phyloP scores from a whole-genome alignment of 345 rosid species.

The Arabidopsis arenosa region DNA sequence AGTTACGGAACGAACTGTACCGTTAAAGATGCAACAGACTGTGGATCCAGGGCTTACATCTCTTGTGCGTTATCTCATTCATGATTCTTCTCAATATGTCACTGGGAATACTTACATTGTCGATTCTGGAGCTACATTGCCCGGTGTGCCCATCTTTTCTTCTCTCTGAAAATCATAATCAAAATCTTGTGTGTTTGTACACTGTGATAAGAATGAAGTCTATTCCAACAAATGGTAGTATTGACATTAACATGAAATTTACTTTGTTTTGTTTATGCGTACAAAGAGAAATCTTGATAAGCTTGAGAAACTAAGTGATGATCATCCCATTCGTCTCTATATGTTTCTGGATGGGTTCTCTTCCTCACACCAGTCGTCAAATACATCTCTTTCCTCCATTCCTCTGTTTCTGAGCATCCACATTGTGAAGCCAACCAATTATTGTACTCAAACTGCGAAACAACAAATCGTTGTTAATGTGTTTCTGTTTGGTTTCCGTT shows the following conservation, averaged over 20 bases:
- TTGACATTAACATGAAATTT: background rate
- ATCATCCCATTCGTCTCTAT: conserved; percentile 65
- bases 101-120: conserved; percentile 66
- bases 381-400: conserved; percentile 61
- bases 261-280: background rate
- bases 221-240: background rate
- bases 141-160: conserved; percentile 67
- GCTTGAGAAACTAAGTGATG: conserved; percentile 51
- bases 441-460: conserved; percentile 54
- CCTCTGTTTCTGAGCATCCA: conserved; percentile 46
- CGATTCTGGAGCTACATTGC: conserved; percentile 64
- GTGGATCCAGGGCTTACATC: conserved; percentile 70
- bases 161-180: conserved; percentile 22
- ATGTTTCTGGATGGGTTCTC: conserved; percentile 40
- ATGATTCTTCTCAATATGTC: conserved; percentile 62
- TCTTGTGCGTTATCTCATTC: conserved; percentile 62
- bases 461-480: background rate
- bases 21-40: conserved; percentile 52
- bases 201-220: background rate
- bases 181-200: no score
- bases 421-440: conserved; percentile 60
- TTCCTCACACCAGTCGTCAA: background rate
- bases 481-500: background rate
- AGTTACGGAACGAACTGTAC: conserved; percentile 47
- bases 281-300: conserved; percentile 47